phyloP scores from a whole-genome alignment of 345 rosid species.

The Ceriops tagal region DNA sequence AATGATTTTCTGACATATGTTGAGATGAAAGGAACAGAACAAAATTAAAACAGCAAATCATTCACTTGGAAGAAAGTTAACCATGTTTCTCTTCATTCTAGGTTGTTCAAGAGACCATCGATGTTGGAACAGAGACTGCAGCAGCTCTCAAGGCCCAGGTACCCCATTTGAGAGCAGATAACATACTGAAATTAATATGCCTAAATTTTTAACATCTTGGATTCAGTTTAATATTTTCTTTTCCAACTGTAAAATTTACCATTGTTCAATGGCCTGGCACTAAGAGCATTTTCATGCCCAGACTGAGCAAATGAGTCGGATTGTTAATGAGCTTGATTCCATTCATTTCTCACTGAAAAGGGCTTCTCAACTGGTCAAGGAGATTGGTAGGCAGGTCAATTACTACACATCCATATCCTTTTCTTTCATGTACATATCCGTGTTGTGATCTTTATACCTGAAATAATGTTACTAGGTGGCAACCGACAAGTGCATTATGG shows the following conservation, averaged over 20 bases:
- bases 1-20: no score
- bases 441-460: not conserved
- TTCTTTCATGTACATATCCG: not conserved
- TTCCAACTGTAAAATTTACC: not conserved
- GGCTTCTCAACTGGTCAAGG: conserved; percentile 92
- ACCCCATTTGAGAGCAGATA: conserved; percentile 15
- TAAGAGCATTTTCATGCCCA: conserved; percentile 35
- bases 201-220: not conserved
- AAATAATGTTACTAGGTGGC: conserved; percentile 57
- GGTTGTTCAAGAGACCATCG: conserved; percentile 84
- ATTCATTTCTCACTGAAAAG: conserved; percentile 92
- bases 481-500: conserved; percentile 90
- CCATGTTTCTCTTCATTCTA: conserved; percentile 19
- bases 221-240: conserved; percentile 10
- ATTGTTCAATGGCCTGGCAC: conserved; percentile 6
- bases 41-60: no score
- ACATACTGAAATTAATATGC: not conserved
- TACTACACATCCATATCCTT: conserved; percentile 29
- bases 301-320: conserved; percentile 99
- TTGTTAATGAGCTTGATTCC: conserved; percentile 95
- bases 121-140: conserved; percentile 87
- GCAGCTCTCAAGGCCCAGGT: conserved; percentile 95
- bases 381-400: conserved; percentile 97
- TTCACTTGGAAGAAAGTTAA: not conserved
- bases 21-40: no score